A percentile compares a stretch with the other conserved stretches of the same genome.
These are phyloP conservation scores for Chenopodium album DNA, from an alignment of 148 eudicot genomes.

Conservation along the genomic window DNA sequence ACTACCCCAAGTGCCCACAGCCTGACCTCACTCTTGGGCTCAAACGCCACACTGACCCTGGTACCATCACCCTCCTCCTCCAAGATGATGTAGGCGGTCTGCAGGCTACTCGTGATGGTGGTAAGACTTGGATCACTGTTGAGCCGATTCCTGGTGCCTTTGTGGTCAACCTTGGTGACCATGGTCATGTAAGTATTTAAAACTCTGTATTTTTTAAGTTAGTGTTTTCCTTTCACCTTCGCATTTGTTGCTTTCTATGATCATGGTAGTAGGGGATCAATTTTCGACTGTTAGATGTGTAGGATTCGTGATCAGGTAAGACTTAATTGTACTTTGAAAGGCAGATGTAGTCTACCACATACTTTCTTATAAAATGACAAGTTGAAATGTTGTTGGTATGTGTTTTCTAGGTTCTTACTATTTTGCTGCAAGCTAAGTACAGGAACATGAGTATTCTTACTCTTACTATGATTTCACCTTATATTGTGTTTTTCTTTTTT, in stretches of 20 bases:
- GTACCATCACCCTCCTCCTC: constrained; percentile 81
- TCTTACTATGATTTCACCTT: background rate
- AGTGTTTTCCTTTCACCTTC: background rate
- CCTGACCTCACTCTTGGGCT: constrained; percentile 90
- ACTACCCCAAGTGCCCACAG: constrained; percentile 87
- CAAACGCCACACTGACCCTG: constrained; percentile 94
- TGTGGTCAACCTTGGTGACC: constrained; percentile 91
- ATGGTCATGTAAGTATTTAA: constrained; percentile 65
- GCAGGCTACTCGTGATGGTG: constrained; percentile 90
- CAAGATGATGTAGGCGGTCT: constrained; percentile 95
- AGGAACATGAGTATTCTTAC: background rate
- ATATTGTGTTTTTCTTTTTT: background rate
- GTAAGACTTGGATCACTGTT: constrained; percentile 93
- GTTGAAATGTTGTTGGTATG: background rate
- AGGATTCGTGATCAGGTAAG: background rate
- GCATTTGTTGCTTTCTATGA: background rate
- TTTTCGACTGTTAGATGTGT: background rate
- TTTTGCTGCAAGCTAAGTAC: background rate
- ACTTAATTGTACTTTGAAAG: background rate
- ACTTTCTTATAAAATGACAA: background rate
- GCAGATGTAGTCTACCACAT: background rate
- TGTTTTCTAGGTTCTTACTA: no score
- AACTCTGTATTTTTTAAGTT: background rate
- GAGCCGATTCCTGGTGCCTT: constrained; percentile 88
- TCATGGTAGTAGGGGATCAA: background rate